phyloP scores from a whole-genome alignment of 129 eudicot species.

The Pulicaria dysenterica region DNA sequence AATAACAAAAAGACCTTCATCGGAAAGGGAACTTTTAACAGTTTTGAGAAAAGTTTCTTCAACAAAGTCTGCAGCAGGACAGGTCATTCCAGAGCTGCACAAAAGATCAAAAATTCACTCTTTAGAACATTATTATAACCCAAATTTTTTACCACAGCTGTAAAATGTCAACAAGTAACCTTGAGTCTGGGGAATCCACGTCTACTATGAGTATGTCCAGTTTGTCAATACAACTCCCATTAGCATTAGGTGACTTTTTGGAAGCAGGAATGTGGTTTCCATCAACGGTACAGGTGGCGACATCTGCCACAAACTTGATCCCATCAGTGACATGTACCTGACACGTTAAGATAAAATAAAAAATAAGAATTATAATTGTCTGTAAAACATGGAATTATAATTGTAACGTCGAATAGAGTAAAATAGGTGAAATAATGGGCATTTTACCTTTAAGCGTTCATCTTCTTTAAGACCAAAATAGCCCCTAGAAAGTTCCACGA shows the following conservation, averaged over 20 bases:
- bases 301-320: conserved; percentile 41
- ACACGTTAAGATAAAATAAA: not conserved
- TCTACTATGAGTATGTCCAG: conserved; percentile 77
- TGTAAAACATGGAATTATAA: not conserved
- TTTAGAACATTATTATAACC: not conserved
- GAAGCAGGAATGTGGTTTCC: conserved; percentile 15
- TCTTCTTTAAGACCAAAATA: conserved; percentile 74
- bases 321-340: conserved; percentile 88
- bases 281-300: too few species aligned
- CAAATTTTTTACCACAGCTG: not conserved
- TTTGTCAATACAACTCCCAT: conserved; percentile 29
- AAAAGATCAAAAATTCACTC: conserved; percentile 13
- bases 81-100: conserved; percentile 88
- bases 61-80: conserved; percentile 83
- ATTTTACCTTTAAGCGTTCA: conserved; percentile 68
- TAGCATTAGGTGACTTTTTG: conserved; percentile 19
- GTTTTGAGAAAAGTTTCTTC: conserved; percentile 67
- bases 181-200: conserved; percentile 87
- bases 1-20: conserved; percentile 74
- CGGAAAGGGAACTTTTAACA: conserved; percentile 55
- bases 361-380: not conserved
- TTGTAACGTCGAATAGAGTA: not conserved
- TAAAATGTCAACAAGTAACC: conserved; percentile 37
- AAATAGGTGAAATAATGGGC: conserved; percentile 4
- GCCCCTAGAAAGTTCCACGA: conserved; percentile 66